phyloP scores from a whole-genome alignment of 768 basidiomycete species.

The Leccinum truebloodii region DNA sequence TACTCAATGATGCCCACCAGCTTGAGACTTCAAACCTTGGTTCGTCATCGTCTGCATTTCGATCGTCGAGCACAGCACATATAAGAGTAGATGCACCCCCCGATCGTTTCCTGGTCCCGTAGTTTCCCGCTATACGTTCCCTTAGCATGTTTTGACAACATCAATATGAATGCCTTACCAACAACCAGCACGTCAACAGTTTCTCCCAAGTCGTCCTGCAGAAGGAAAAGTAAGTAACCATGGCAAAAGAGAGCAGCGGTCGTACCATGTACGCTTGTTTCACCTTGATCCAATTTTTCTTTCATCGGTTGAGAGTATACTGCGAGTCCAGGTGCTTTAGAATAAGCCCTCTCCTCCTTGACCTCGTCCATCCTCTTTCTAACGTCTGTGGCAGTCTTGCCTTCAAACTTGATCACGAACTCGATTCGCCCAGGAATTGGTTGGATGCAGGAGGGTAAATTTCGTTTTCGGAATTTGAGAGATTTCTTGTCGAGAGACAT shows the following conservation, averaged over 20 bases:
- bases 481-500: conserved; percentile 72
- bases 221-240: not conserved
- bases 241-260: not conserved
- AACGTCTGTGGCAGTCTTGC: conserved; percentile 80
- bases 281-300: conserved; percentile 93
- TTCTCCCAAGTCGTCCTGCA: conserved; percentile 87
- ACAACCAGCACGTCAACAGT: conserved; percentile 91
- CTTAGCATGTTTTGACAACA: not conserved
- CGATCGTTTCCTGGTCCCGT: conserved; percentile 81
- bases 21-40: conserved; percentile 50
- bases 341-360: conserved; percentile 83
- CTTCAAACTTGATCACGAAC: conserved; percentile 68
- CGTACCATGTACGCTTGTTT: conserved; percentile 86
- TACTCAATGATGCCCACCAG: not conserved
- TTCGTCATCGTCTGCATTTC: conserved; percentile 52
- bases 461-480: conserved; percentile 74
- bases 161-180: conserved; percentile 45
- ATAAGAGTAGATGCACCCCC: conserved; percentile 90
- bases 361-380: conserved; percentile 77
- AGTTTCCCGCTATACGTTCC: conserved; percentile 68
- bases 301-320: conserved; percentile 86
- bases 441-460: conserved; percentile 66
- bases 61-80: conserved; percentile 82
- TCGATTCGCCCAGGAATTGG: conserved; percentile 81
- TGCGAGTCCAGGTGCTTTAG: conserved; percentile 81